Percentiles rank a stretch among this genome's conserved stretches.
Evolutionary conservation across 1,284 basidiomycete genomes (phyloP).

Genomic region (Termitomyces sp.): DNA sequence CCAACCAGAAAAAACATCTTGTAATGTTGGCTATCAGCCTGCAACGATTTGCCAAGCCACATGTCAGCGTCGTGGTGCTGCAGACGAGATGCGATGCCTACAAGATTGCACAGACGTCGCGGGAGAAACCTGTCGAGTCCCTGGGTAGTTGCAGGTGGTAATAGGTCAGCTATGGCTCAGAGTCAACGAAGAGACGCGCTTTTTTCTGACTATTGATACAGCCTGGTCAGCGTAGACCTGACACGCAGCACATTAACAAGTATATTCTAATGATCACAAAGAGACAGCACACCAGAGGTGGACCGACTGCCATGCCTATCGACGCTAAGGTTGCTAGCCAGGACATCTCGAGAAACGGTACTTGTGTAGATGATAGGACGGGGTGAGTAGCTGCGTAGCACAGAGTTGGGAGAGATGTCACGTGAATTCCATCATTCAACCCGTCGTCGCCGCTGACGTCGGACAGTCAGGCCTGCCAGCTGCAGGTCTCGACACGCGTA

Average conservation of each 20-base stretch:
- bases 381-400: too few species aligned
- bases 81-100: conserved; percentile 28
- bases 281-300: conserved; percentile 48
- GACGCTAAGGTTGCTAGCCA: conserved; percentile 60
- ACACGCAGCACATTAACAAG: neutral
- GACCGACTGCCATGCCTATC: conserved; percentile 68
- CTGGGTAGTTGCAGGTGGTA: conserved; percentile 32
- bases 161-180: conserved; percentile 3
- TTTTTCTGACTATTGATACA: conserved; percentile 66
- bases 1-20: conserved; percentile 85
- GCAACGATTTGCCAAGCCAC: conserved; percentile 10
- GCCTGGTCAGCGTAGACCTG: conserved; percentile 78
- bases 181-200: conserved; percentile 33
- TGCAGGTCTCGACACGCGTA: too few species aligned
- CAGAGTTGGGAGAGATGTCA: too few species aligned
- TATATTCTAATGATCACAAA: neutral
- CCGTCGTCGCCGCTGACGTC: too few species aligned
- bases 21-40: conserved; percentile 80
- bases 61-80: conserved; percentile 6
- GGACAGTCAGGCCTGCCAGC: too few species aligned
- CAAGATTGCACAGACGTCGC: conserved; percentile 78
- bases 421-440: neutral
- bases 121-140: conserved; percentile 80
- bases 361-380: neutral
- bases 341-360: conserved; percentile 11